Base-by-base conservation (phyloP, 805 yeast genomes). In the Schwanniomyces pseudopolymorphus region DNA sequence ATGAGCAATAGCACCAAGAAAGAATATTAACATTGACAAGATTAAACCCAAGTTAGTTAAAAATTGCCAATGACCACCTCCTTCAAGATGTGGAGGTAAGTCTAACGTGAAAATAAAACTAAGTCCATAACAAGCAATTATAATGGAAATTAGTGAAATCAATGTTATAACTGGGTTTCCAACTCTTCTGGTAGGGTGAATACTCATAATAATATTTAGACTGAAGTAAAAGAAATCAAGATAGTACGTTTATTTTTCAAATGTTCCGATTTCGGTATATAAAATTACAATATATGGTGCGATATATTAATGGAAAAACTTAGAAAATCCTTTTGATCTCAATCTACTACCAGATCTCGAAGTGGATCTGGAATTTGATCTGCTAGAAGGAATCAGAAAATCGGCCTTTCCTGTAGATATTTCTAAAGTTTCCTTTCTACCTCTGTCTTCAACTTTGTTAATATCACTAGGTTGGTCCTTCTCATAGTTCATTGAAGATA, bases 41-140 rank as follows among this genome's bases (percentile, higher is more conserved):
- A 65, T 56, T 26, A 84, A 70, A 7, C 85, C 77, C n/a, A 85
- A 56, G 58, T 84, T 85, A 3, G 94, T 87, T 42, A 86, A 69
- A 59, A 87, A 87, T 58, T 87, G 92, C 65, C 75, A 77, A 47
- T 80, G 86, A 1, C 92, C 92, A 0, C 83, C 92, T 19, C 66
- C 61, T 1, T 57, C 67, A 22, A 85, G 62, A 31, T 64, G 68
- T 1, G 64, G 67, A 0, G 90, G 89, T 21, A 86, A 63, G 11
- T 57, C 60, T 6, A 64, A 33, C 5, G 35, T 35, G 16, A 45
- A 44, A 33, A 58, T 52, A 35, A 52, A 51, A 27, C 45, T 43
- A 45, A 63, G 44, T 10, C 74, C 76, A 40, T 56, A 63, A 3
- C 40, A 27, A 3, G 74, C 73, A 31, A 67, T 53, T 3, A 49